phyloP scores from a whole-genome alignment of 2,329 filamentous ascomycete species.

The Nigrospora oryzae region DNA sequence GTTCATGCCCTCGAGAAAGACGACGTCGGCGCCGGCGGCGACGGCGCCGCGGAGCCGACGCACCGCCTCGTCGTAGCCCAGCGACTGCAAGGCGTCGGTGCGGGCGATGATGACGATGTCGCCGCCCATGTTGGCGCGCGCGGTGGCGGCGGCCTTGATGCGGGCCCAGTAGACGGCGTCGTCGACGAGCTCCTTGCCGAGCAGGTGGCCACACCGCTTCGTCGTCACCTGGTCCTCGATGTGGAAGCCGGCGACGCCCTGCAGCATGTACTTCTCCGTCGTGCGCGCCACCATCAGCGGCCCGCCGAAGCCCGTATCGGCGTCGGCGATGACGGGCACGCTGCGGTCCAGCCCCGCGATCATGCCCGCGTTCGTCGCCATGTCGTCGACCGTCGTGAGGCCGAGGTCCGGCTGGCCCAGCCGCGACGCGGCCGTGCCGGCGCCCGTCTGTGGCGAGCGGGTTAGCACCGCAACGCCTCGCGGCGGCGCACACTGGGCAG shows the following conservation, averaged over 20 bases:
- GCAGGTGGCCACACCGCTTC: constrained; percentile 28
- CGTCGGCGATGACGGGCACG: constrained; percentile 52
- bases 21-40: constrained; percentile 41
- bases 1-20: constrained; percentile 44
- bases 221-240: constrained; percentile 24
- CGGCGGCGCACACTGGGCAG: background rate
- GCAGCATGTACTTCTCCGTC: constrained; percentile 16
- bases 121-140: constrained; percentile 26
- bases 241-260: constrained; percentile 19
- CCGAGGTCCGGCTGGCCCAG: constrained; percentile 57
- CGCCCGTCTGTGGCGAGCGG: constrained; percentile 11
- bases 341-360: constrained; percentile 48
- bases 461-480: background rate
- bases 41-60: constrained; percentile 34
- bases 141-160: constrained; percentile 21
- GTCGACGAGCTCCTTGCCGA: constrained; percentile 22
- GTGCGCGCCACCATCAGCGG: constrained; percentile 45
- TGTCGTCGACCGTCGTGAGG: constrained; percentile 52
- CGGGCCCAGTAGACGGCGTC: constrained; percentile 16
- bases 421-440: constrained; percentile 28
- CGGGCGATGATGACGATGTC: constrained; percentile 52
- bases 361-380: constrained; percentile 55
- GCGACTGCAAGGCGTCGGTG: constrained; percentile 43
- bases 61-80: constrained; percentile 43
- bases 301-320: constrained; percentile 48